These are phyloP conservation scores for Hypoxylon fragiforme DNA, from an alignment of 495 filamentous ascomycete species.

Conservation along the genomic window DNA sequence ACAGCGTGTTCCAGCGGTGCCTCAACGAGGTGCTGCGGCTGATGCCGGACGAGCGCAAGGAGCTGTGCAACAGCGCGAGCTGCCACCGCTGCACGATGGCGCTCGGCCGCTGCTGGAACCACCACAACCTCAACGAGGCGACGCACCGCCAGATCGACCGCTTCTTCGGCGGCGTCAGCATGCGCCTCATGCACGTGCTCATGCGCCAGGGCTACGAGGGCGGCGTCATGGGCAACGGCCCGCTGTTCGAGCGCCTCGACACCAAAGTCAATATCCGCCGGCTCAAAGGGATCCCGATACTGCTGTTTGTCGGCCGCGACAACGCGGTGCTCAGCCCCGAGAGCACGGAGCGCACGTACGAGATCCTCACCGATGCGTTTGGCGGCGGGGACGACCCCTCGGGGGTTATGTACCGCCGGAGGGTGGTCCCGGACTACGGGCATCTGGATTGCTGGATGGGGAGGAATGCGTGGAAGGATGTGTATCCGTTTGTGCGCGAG, in stretches of 20 bases:
- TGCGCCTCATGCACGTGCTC: slow-evolving; percentile 58
- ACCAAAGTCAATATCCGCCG: slow-evolving; percentile 52
- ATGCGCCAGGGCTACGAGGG: slow-evolving; percentile 60
- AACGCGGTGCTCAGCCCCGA: slow-evolving; percentile 64
- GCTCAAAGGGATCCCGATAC: slow-evolving; percentile 59
- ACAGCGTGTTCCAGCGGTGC: slow-evolving; percentile 52
- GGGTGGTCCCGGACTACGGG: slow-evolving; percentile 64
- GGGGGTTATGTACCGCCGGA: slow-evolving; percentile 53
- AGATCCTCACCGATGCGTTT: slow-evolving; percentile 58
- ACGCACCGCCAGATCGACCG: slow-evolving; percentile 65
- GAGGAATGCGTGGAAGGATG: slow-evolving; percentile 61
- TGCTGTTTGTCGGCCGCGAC: slow-evolving; percentile 60
- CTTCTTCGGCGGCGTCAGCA: slow-evolving; percentile 66
- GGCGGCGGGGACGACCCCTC: slow-evolving; percentile 36
- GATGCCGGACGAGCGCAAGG: slow-evolving; percentile 58
- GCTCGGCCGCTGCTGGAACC: slow-evolving; percentile 69
- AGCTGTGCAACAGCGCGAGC: slow-evolving; percentile 64
- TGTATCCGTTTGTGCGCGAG: slow-evolving; percentile 61
- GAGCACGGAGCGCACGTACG: slow-evolving; percentile 60
- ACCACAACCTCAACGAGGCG: slow-evolving; percentile 63
- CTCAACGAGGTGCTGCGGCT: slow-evolving; percentile 62
- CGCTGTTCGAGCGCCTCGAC: slow-evolving; percentile 49
- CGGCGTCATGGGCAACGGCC: slow-evolving; percentile 55
- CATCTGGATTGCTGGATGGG: slow-evolving; percentile 73
- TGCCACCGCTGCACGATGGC: slow-evolving; percentile 64